Evolutionary conservation across 192 early-diverging fungal species (phyloP), one percentile per base, ranked within the genome.

Genomic region (Umbelopsis ramanniana): DNA sequence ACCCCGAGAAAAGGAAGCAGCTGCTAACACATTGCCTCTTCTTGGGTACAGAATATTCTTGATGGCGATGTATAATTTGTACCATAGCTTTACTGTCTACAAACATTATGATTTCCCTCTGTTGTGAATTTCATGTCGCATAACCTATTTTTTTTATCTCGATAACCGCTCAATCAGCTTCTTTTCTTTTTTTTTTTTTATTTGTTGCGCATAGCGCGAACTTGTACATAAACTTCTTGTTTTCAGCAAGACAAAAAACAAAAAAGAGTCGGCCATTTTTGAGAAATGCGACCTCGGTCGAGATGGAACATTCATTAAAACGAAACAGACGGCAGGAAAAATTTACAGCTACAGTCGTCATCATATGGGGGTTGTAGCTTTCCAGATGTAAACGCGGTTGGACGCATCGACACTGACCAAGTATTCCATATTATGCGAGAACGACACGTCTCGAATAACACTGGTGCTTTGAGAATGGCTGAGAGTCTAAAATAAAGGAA

Each of bases 391-490:
- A 6, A 63, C 57, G 11, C 57, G 57, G 17, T 63, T 63, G 3
- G 33, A 9, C 7, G 29, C 57, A 19, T 63, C 57, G 33, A 63
- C 57, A 17, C 24, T 37, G 5, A 63, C 33, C 11, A 63, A 29
- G 17, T 63, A 63, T 19, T 63, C 57, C 57, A 63, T 63, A 17
- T 63, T 37, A 6, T 22, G 57, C 4, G 57, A 63, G 15, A 63
- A 9, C 15, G 57, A 37, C 7, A 63, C 33, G 7, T 63, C 57
- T 63, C 57, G 26, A 17, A 63, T 63, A 0, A 63, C 17, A 26
- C 57, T 26, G 2, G 23, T 63, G 33, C 57, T 63, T 37, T 63
- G 57, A 63, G 57, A 63, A 37, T 63, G 57, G 57, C 57, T 63
- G 29, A 63, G 15, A 14, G 33, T 37, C 57, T 63, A 19, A n/a